Conservation (phyloP, 129 eudicot genomes). For the Centaurea solstitialis region DNA sequence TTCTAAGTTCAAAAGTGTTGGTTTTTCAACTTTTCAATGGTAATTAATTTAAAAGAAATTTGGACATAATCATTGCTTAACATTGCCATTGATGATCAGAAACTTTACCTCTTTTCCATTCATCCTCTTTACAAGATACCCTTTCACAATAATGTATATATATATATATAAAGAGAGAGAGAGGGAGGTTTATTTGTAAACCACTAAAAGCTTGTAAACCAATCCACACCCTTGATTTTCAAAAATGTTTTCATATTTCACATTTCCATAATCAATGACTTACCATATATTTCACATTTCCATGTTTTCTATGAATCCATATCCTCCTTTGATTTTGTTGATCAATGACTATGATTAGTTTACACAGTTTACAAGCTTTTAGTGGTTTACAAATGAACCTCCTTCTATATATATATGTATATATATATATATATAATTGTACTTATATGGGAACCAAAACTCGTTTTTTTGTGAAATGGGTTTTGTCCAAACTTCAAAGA, state of each 20-base stretch:
- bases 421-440: background rate
- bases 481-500: constrained; percentile 15
- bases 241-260: no score
- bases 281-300: no score
- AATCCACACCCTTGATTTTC: no score
- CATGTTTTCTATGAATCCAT: no score
- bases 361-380: no score
- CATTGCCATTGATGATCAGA: constrained; percentile 55
- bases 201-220: no score
- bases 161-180: no score
- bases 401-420: no score
- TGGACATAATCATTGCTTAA: constrained; percentile 66
- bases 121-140: constrained; percentile 32
- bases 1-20: constrained; percentile 19
- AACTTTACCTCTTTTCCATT: constrained; percentile 39
- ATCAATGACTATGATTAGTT: no score
- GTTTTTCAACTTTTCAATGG: constrained; percentile 28
- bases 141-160: constrained; percentile 31
- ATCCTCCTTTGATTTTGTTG: no score
- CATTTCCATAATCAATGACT: no score
- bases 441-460: constrained; percentile 5
- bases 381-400: background rate
- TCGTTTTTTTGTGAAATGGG: background rate
- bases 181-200: no score
- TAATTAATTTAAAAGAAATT: constrained; percentile 9